Evolutionary conservation across 176 grass and related monocot species (phyloP).

Genomic region (Saccharum officinarum): DNA sequence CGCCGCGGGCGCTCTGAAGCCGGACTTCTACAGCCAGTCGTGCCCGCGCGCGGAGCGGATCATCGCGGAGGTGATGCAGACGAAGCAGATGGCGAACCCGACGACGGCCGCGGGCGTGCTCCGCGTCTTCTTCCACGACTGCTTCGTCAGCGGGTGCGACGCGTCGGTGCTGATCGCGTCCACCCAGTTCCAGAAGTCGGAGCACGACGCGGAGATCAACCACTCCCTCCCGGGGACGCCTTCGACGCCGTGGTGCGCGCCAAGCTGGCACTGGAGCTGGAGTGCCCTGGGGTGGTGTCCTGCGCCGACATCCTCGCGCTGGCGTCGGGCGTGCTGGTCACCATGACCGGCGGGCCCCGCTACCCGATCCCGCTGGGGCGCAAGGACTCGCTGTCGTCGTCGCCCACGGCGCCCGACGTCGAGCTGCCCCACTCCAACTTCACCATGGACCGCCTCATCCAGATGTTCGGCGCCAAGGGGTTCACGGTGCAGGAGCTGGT

Average conservation of each 20-base stretch:
- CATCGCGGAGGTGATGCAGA: conserved; percentile 62
- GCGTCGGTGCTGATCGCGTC: conserved; percentile 71
- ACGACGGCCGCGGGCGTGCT: conserved; percentile 81
- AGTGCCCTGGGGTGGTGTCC: conserved; percentile 87
- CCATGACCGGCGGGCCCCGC: conserved; percentile 72
- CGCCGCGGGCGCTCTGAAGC: conserved; percentile 24
- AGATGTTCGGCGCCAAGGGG: conserved; percentile 51
- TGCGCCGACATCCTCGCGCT: conserved; percentile 86
- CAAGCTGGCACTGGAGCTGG: conserved; percentile 78
- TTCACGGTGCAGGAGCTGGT: conserved; percentile 66
- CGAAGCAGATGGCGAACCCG: conserved; percentile 70
- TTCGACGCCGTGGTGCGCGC: conserved; percentile 74
- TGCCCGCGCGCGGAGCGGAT: conserved; percentile 73
- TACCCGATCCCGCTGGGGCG: conserved; percentile 68
- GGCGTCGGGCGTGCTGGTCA: conserved; percentile 61
- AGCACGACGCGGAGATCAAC: conserved; percentile 76
- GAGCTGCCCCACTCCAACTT: conserved; percentile 56
- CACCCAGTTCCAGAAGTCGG: conserved; percentile 59
- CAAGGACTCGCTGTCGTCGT: conserved; percentile 66
- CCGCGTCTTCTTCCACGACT: conserved; percentile 91
- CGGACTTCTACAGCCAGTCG: conserved; percentile 45
- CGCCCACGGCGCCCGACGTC: conserved; percentile 36
- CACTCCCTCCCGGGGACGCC: conserved; percentile 75
- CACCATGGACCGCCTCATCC: conserved; percentile 40
- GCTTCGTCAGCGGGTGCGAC: conserved; percentile 82